Percentiles rank a stretch among this genome's conserved stretches.
Conservation (phyloP, 176 grass and related monocot species). For the Oryza meridionalis region DNA sequence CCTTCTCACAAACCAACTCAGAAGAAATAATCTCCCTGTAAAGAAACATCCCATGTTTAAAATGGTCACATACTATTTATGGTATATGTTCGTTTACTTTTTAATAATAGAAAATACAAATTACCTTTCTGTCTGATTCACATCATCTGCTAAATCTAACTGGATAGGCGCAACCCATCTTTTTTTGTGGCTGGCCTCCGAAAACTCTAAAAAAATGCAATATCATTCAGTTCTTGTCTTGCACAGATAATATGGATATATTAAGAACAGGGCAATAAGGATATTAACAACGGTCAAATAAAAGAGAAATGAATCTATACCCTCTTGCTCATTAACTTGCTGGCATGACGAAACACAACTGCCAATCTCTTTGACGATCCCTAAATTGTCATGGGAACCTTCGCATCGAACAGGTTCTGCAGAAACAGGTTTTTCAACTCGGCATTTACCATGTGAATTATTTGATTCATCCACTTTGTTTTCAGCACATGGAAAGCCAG, state of each 20-base stretch:
- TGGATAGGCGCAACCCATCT: background rate
- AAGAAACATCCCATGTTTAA: background rate
- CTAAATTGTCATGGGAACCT: conserved; percentile 25
- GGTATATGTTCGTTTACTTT: background rate
- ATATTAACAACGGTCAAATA: too few species aligned
- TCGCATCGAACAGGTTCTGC: conserved; percentile 31
- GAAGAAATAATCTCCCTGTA: conserved; percentile 24
- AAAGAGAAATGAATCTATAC: conserved; percentile 27
- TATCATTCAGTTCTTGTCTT: conserved; percentile 15
- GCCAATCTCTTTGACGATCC: conserved; percentile 13
- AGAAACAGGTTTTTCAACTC: conserved; percentile 1
- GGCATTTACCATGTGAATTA: background rate
- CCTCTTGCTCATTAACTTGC: conserved; percentile 20
- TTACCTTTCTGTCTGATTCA: conserved; percentile 34
- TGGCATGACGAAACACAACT: background rate
- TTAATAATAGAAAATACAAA: background rate
- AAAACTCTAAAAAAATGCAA: conserved; percentile 7
- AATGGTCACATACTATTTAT: conserved; percentile 5
- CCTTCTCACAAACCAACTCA: conserved; percentile 3
- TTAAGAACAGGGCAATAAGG: background rate
- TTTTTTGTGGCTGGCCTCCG: background rate
- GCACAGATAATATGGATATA: background rate
- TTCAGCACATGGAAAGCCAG: conserved; percentile 18
- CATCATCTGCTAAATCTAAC: background rate
- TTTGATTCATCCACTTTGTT: background rate